These are phyloP conservation scores for Zasmidium angulare DNA, from an alignment of 2,329 filamentous ascomycete genomes.

Conservation along the genomic window DNA sequence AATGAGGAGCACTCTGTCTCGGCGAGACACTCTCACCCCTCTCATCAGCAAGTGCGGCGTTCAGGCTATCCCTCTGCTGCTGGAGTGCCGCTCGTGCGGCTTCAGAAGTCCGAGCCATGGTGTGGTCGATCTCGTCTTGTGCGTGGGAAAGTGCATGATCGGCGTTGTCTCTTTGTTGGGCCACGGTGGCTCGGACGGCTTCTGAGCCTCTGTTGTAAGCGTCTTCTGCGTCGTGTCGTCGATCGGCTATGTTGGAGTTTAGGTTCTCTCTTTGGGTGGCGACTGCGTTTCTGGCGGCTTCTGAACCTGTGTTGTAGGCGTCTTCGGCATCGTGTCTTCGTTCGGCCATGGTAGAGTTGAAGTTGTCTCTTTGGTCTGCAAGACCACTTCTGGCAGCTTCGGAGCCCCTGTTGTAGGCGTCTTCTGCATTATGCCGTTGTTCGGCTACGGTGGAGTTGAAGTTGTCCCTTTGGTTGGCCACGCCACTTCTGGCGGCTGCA, in stretches of 20 bases:
- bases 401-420: no score
- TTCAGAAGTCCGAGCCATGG: not conserved
- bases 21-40: no score
- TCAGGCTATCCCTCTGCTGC: not conserved
- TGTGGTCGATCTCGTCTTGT: not conserved
- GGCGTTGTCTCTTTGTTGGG: not conserved
- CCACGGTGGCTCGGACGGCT: not conserved
- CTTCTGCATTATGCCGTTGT: no score
- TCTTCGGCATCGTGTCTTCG: no score
- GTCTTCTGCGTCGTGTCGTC: not conserved
- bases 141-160: not conserved
- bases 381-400: no score
- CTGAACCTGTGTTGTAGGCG: no score
- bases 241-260: not conserved
- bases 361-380: no score
- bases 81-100: not conserved
- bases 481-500: no score
- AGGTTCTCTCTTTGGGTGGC: not conserved
- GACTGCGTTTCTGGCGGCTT: not conserved
- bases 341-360: no score
- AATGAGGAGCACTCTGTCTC: no score
- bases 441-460: no score
- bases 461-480: no score
- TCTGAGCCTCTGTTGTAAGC: not conserved
- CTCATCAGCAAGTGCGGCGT: not conserved